These are phyloP conservation scores for Cornus florida DNA, from an alignment of 148 eudicot genomes.

Conservation along the genomic window DNA sequence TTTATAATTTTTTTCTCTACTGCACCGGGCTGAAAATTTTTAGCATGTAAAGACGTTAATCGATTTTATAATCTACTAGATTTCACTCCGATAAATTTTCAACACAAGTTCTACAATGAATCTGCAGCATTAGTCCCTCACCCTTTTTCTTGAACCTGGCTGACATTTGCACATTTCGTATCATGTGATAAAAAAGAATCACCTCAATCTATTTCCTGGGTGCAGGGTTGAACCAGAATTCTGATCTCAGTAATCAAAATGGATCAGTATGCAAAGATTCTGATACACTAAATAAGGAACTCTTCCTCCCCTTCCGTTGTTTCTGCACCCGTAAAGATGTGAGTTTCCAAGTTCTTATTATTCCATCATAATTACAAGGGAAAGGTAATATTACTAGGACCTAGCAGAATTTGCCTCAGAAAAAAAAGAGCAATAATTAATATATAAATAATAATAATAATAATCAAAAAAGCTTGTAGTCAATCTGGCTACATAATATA, in stretches of 20 bases:
- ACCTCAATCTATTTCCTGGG: background rate
- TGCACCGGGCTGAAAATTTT: too few relatives aligned
- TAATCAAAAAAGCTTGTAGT: background rate
- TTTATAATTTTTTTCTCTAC: too few relatives aligned
- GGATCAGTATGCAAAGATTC: constrained; percentile 16
- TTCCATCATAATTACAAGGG: background rate
- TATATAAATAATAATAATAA: too few relatives aligned
- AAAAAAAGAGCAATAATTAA: background rate
- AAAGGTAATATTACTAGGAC: background rate
- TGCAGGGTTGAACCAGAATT: constrained; percentile 25
- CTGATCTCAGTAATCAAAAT: constrained; percentile 11
- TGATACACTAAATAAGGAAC: constrained; percentile 49
- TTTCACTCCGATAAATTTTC: background rate
- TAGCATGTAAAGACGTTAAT: too few relatives aligned
- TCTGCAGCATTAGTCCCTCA: background rate
- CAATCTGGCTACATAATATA: background rate
- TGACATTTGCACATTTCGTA: background rate
- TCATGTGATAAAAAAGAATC: background rate
- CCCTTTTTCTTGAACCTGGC: background rate
- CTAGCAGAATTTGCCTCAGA: background rate
- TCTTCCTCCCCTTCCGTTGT: constrained; percentile 73
- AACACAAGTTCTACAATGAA: background rate
- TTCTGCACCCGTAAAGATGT: constrained; percentile 80
- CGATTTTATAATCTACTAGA: too few relatives aligned
- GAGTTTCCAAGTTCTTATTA: constrained; percentile 32